Base-by-base conservation (phyloP, 2,329 filamentous ascomycete species). In the Ophidiomyces ophidiicola region DNA sequence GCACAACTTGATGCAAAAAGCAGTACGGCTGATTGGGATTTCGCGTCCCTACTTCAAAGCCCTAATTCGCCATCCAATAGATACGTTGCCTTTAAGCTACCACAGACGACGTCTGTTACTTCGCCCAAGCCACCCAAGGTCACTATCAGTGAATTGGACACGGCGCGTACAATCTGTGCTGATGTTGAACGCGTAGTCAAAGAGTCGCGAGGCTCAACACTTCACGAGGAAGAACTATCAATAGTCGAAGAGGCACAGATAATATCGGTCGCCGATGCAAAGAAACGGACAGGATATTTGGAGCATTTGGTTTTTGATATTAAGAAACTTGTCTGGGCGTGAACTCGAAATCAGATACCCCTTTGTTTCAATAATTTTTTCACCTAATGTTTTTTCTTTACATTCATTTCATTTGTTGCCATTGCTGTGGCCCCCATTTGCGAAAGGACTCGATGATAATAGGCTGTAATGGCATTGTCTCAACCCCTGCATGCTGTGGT, bases 261-360 rank as follows among this genome's bases (percentile, higher is more conserved):
- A 36, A 84, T 98, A 37, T 83, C 78, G 17, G 58, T 93, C 38
- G 76, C 76, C 1, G 86, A 94, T 54, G 90, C 90, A 41, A 88
- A 76, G 70, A 82, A 74, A 66, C 86, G 80, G 44, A 94, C 88
- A 0, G 83, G 86, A 0, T 69, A 92, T 50, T 59, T 96, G 37
- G 88, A 94, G 61, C 80, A 88, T 57, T 62, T 92, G 53, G 84
- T 86, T 1, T 86, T 96, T 66, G 82, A 80, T 43, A 70, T 96
- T 52, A 94, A 94, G 73, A 93, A 84, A 67, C 63, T 96, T 56
- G 86, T 98, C 8, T 96, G 90, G 90, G 69, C 71, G 2, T 75
- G 52, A 60, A 12, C 11, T 10, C 25, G 3, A n/a, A 31, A 4
- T 39, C 25, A 24, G 14, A 5, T n/a, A 3, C 25, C 12, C 14